Evolutionary conservation across 2,329 filamentous ascomycete species (phyloP).

Genomic region (Sordariomycetes sp.): DNA sequence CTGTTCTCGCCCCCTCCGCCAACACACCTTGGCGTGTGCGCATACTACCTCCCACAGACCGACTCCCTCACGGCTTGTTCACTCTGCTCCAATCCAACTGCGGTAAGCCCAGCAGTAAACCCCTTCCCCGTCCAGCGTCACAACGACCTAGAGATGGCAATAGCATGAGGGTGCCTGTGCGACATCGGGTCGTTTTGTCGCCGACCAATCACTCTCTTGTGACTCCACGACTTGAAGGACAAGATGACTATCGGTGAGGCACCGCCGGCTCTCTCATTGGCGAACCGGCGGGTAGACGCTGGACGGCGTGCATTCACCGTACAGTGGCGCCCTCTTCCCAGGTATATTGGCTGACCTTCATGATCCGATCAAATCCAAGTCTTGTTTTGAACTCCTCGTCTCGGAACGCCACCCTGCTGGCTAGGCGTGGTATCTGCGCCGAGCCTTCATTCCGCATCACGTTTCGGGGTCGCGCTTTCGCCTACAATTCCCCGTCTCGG

Average conservation of each 20-base stretch:
- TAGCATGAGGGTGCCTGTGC: not conserved
- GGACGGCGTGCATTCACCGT: constrained; percentile 1
- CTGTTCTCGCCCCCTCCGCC: no score
- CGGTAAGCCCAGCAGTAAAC: not conserved
- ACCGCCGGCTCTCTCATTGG: not conserved
- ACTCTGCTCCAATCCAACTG: not conserved
- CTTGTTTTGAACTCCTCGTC: not conserved
- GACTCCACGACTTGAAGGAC: not conserved
- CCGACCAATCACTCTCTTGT: not conserved
- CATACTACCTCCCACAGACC: not conserved
- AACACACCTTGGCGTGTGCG: no score
- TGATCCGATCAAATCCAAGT: not conserved
- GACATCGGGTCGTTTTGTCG: no score
- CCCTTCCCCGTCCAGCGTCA: not conserved
- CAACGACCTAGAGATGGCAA: not conserved
- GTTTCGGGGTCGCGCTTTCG: not conserved
- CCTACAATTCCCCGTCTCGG: not conserved
- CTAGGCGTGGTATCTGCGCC: not conserved
- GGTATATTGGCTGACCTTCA: not conserved
- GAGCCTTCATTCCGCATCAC: not conserved
- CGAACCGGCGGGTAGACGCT: not conserved
- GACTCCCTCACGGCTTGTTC: not conserved
- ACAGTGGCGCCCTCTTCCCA: not conserved
- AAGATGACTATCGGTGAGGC: constrained; percentile 1
- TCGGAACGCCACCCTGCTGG: not conserved